Evolutionary conservation across 1,284 basidiomycete species (phyloP).

Genomic region (Ganoderma leucocontextum): DNA sequence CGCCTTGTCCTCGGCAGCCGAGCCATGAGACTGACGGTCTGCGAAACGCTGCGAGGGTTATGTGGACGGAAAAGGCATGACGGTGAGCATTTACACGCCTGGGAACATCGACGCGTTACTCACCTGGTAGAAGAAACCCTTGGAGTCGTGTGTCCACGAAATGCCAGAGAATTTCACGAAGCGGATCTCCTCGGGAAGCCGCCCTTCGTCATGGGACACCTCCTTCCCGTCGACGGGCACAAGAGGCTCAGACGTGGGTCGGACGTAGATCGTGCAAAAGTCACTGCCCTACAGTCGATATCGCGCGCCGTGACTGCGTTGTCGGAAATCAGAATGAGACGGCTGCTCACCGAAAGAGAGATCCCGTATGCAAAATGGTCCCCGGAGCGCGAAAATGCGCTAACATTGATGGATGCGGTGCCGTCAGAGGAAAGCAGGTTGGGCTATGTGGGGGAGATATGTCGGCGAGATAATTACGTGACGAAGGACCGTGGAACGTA

Average conservation of each 20-base stretch:
- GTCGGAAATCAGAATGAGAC: conserved; percentile 16
- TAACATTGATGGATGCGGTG: conserved; percentile 68
- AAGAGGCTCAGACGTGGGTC: conserved; percentile 68
- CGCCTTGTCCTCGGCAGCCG: conserved; percentile 59
- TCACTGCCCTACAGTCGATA: conserved; percentile 68
- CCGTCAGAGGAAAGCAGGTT: conserved; percentile 79
- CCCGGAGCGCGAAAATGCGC: conserved; percentile 71
- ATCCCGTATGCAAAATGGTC: conserved; percentile 81
- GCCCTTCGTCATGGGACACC: conserved; percentile 55
- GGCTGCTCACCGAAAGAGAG: conserved; percentile 65
- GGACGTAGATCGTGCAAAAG: conserved; percentile 74
- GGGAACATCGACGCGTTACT: conserved; percentile 17
- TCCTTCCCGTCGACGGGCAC: conserved; percentile 48
- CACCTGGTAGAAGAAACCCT: conserved; percentile 87
- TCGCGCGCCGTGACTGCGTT: conserved; percentile 26
- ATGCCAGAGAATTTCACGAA: conserved; percentile 81
- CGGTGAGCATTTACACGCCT: conserved; percentile 9
- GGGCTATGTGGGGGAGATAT: conserved; percentile 49
- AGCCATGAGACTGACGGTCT: conserved; percentile 56
- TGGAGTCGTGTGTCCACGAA: conserved; percentile 79
- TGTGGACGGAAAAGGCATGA: neutral
- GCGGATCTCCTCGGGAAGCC: conserved; percentile 71
- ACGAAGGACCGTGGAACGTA: conserved; percentile 40
- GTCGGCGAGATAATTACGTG: conserved; percentile 14
- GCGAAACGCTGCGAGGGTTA: conserved; percentile 60